These are phyloP conservation scores for Vitis amurensis DNA, from an alignment of 164 flowering plant genomes.

Conservation along the genomic window DNA sequence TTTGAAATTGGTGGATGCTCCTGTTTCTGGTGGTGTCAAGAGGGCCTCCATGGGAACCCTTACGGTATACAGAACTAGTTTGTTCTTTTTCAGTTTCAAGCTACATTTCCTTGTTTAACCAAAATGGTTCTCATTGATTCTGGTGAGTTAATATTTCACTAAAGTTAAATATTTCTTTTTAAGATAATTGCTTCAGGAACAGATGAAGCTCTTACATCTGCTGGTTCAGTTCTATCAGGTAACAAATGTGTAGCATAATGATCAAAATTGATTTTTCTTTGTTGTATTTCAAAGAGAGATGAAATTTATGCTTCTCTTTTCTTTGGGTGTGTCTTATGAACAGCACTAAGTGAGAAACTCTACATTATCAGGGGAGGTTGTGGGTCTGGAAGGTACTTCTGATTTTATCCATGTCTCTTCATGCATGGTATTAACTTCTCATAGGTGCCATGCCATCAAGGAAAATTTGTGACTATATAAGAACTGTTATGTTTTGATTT, in stretches of 20 bases:
- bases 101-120: not conserved
- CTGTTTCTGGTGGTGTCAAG: slow-evolving; percentile 98
- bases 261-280: slow-evolving; percentile 5
- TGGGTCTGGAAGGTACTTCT: slow-evolving; percentile 92
- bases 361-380: slow-evolving; percentile 87
- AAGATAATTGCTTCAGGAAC: slow-evolving; percentile 96
- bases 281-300: not conserved
- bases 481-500: not conserved
- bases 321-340: slow-evolving; percentile 10
- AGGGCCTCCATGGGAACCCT: slow-evolving; percentile 83
- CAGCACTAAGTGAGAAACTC: slow-evolving; percentile 96
- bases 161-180: slow-evolving; percentile 1
- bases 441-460: not conserved
- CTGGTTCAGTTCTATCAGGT: slow-evolving; percentile 90
- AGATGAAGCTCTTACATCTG: slow-evolving; percentile 71
- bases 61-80: slow-evolving; percentile 53
- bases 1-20: slow-evolving; percentile 95
- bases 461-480: not conserved
- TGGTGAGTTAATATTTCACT: not conserved
- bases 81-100: not conserved
- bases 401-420: not conserved
- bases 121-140: not conserved
- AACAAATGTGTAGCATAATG: slow-evolving; percentile 11
- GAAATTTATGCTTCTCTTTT: slow-evolving; percentile 9
- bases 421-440: slow-evolving; percentile 3